Evolutionary conservation across 331 rosid genomes (phyloP).

Genomic region (Quercus lobata): DNA sequence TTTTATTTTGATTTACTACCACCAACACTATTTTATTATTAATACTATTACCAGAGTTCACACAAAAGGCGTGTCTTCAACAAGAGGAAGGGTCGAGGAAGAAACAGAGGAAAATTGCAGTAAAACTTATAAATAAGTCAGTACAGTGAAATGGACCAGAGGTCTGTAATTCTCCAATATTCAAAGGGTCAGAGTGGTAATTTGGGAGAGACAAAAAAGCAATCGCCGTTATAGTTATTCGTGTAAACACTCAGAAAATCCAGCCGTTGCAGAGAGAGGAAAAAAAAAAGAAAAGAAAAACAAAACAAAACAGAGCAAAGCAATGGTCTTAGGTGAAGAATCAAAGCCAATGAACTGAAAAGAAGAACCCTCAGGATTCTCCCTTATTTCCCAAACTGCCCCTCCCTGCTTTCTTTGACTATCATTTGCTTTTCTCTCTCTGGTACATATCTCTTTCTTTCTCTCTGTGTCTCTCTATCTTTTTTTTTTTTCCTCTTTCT

Average conservation of each 20-base stretch:
- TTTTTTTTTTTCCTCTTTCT: not conserved
- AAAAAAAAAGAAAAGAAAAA: too few relatives aligned
- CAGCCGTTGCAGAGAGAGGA: slow-evolving; percentile 36
- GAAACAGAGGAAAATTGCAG: too few relatives aligned
- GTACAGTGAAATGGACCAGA: slow-evolving; percentile 14
- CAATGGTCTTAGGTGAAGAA: slow-evolving; percentile 16
- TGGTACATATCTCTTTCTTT: not conserved
- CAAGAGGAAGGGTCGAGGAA: too few relatives aligned
- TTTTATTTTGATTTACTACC: too few relatives aligned
- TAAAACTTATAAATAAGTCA: too few relatives aligned
- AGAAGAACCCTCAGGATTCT: slow-evolving; percentile 2
- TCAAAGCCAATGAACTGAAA: slow-evolving; percentile 8
- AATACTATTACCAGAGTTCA: too few relatives aligned
- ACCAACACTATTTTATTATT: too few relatives aligned
- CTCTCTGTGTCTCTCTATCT: not conserved
- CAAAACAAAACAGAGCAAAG: not conserved
- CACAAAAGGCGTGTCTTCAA: too few relatives aligned
- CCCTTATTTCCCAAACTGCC: slow-evolving; percentile 30
- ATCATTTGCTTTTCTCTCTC: not conserved
- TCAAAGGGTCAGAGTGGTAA: slow-evolving; percentile 32
- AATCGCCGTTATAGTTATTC: not conserved
- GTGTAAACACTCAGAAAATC: slow-evolving; percentile 33
- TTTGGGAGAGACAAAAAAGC: not conserved
- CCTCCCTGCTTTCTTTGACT: not conserved
- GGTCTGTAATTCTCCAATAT: not conserved